Conservation (phyloP, 495 filamentous ascomycete species). For the Penicillium lagena region DNA sequence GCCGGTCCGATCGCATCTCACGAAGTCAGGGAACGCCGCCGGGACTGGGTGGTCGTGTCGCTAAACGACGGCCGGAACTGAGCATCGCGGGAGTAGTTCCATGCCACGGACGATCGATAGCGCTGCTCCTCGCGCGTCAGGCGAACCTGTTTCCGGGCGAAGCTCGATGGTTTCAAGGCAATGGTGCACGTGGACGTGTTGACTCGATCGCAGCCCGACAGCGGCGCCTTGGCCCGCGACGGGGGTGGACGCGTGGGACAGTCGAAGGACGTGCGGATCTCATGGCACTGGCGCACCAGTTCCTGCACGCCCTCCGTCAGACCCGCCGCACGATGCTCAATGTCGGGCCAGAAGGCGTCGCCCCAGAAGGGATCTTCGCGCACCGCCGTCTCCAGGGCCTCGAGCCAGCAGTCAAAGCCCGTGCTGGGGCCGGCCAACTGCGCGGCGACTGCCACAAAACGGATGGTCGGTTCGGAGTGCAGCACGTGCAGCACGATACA, state of each 20-base stretch:
- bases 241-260: slow-evolving; percentile 16
- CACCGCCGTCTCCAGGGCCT: slow-evolving; percentile 46
- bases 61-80: slow-evolving; percentile 17
- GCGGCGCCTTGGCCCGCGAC: slow-evolving; percentile 12
- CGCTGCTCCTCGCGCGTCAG: slow-evolving; percentile 28
- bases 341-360: slow-evolving; percentile 46
- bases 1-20: slow-evolving; percentile 1
- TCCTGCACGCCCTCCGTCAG: slow-evolving; percentile 48
- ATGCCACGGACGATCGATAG: slow-evolving; percentile 16
- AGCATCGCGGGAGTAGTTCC: slow-evolving; percentile 15
- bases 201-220: slow-evolving; percentile 8
- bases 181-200: slow-evolving; percentile 14
- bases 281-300: slow-evolving; percentile 47
- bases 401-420: slow-evolving; percentile 49
- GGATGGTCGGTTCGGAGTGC: slow-evolving; percentile 53
- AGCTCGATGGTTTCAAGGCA: slow-evolving; percentile 22
- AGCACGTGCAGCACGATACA: slow-evolving; percentile 50
- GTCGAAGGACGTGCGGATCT: slow-evolving; percentile 30
- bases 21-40: slow-evolving; percentile 21
- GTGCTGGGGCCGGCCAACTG: slow-evolving; percentile 44
- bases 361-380: slow-evolving; percentile 53
- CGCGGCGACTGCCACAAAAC: slow-evolving; percentile 49
- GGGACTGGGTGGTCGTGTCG: slow-evolving; percentile 11
- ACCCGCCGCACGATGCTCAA: slow-evolving; percentile 44
- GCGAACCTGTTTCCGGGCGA: slow-evolving; percentile 24